These are phyloP conservation scores for Cladosporium sp. DNA, from an alignment of 2,329 filamentous ascomycete genomes.

Conservation along the genomic window DNA sequence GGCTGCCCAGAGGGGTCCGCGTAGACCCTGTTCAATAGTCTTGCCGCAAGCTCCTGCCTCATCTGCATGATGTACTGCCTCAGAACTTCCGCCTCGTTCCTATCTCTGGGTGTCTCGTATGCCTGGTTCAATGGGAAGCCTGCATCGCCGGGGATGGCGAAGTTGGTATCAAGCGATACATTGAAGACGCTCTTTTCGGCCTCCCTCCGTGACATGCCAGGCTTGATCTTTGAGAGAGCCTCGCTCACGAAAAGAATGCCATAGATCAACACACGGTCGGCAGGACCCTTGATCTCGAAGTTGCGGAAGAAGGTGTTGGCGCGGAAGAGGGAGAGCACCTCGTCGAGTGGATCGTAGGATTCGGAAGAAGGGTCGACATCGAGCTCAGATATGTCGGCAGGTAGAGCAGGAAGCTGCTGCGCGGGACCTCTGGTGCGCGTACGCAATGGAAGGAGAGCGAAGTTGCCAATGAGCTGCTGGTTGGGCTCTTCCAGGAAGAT, in stretches of 20 bases:
- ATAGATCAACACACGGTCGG: constrained; percentile 92
- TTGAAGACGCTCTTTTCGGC: constrained; percentile 82
- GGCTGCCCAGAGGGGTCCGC: constrained; percentile 67
- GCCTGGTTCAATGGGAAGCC: constrained; percentile 94
- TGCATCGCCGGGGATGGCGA: constrained; percentile 91
- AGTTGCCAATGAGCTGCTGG: constrained; percentile 76
- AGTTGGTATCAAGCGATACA: constrained; percentile 86
- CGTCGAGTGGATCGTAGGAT: constrained; percentile 94
- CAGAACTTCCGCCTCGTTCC: constrained; percentile 85
- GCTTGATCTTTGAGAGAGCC: constrained; percentile 83
- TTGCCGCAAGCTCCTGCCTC: constrained; percentile 81
- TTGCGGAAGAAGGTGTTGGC: constrained; percentile 99
- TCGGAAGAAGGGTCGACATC: constrained; percentile 78
- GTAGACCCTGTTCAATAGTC: constrained; percentile 85
- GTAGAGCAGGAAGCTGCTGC: constrained; percentile 70
- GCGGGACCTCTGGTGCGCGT: constrained; percentile 95
- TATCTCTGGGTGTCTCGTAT: constrained; percentile 83
- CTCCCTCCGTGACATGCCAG: constrained; percentile 65
- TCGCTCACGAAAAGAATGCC: constrained; percentile 94
- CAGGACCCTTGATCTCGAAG: constrained; percentile 97
- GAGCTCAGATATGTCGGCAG: constrained; percentile 57
- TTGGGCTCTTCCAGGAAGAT: constrained; percentile 85
- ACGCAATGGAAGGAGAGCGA: constrained; percentile 89
- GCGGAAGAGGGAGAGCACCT: constrained; percentile 88
- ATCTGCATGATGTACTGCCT: constrained; percentile 90